Evolutionary conservation across 176 grass and related monocot species (phyloP).

Genomic region (Cenchrus purpureus): DNA sequence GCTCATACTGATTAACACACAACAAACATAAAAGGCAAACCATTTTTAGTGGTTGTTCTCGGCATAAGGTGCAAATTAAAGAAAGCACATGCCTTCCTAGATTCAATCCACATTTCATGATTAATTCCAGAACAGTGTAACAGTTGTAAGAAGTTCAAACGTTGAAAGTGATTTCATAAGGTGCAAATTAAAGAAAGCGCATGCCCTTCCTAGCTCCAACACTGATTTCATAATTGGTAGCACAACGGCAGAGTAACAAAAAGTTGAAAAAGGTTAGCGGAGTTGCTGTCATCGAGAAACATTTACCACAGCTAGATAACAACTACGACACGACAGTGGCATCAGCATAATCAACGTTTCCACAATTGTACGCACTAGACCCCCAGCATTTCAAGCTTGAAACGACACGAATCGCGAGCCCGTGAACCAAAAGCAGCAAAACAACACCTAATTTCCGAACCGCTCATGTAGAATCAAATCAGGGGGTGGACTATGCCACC

Average conservation of each 20-base stretch:
- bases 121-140: slow-evolving; percentile 4
- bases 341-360: not conserved
- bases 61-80: slow-evolving; percentile 5
- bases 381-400: not conserved
- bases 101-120: not conserved
- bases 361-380: not conserved
- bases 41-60: not conserved
- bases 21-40: not conserved
- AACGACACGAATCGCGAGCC: not conserved
- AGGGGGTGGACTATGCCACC: not conserved
- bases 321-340: not conserved
- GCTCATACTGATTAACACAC: not conserved
- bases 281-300: not conserved
- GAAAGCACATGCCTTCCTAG: not conserved
- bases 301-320: not conserved
- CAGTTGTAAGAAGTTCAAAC: not conserved
- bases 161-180: too few species aligned
- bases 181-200: too few species aligned
- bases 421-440: not conserved
- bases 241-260: not conserved
- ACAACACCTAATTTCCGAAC: not conserved
- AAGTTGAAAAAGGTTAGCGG: not conserved
- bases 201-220: not conserved
- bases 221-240: not conserved
- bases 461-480: not conserved